Evolutionary conservation across 768 basidiomycete species (phyloP), one percentile per base, ranked within the genome.

Genomic region (Daedaleopsis sinensis): DNA sequence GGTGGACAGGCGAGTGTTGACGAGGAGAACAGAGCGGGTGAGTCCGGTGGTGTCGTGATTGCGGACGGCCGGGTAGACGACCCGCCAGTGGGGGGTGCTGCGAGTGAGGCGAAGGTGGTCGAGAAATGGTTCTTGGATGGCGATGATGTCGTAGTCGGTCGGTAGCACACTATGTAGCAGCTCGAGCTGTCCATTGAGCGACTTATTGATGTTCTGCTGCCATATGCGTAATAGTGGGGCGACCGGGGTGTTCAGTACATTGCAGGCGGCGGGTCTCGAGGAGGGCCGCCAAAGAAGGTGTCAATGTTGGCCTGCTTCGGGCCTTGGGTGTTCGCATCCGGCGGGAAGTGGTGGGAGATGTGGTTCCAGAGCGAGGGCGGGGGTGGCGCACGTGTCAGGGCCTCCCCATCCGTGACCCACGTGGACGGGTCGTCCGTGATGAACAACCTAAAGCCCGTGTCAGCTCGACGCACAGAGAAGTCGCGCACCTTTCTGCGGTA

Each of bases 61-160:
- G 54, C 72, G 72, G 0, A 35, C 12, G 0, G 66, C 12, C 1
- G 75, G 75, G 69, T 75, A 75, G n/a, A 73, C 43, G 2, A 61
- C 23, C 0, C 44, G 27, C 65, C 66, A 76, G 10, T 58, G 15
- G 0, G 24, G 24, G 5, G 50, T 64, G 13, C 64, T 62, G 0
- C 56, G 55, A 5, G 72, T 70, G 16, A 66, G 52, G 0, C 58
- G 43, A 1, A 67, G 47, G 38, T 38, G 47, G 60, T 74, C 71
- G 3, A 75, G 61, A 59, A 72, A 68, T 1, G 78, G 79, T 71
- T 81, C 80, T 64, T 82, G 79, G 11, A 80, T 16, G 0, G 68
- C 59, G 0, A 78, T 38, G 0, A 82, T 68, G 62, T 81, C 74
- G 48, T 61, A 73, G 6, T 72, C 24, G 0, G 46, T 6, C 0